Base-by-base conservation (phyloP, 176 grass and related monocot species). In the Pontederia crassipes region DNA sequence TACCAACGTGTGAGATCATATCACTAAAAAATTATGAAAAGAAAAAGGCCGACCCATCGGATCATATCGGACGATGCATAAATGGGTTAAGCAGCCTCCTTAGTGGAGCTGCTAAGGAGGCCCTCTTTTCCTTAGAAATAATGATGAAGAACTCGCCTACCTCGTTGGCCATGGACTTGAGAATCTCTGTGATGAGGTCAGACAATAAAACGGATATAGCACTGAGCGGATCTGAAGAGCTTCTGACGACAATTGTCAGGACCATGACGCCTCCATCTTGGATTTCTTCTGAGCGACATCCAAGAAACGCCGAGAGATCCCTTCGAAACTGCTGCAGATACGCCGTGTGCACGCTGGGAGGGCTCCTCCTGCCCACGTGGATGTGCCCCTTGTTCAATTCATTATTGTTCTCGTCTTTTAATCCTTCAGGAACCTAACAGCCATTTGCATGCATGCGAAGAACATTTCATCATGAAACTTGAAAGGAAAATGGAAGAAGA, bases 191-290 rank as follows among this genome's bases (percentile, higher is more conserved):
- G 4, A 80, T 2, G 32, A 80, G 66, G 27, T 6, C 8, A 3
- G 12, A 74, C 3, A 62, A 2, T 49, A 16, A 55, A 12, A 24
- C 28, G 26, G 12, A 20, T 28, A 54, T 49, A 13, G 52, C 59
- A 11, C 12, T 16, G n/a, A 20, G 10, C 28, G 66, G 55, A 11
- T 63, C 17, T 2, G 48, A 20, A 1, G 58, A 17, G 59, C 74
- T 80, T n/a, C 73, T 83, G 10, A 69, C 85, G 0, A 69, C 2
- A 57, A 77, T 74, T 13, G 77, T 62, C 14, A 88, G 17, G 12
- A 83, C 4, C 73, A 88, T 83, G 29, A 58, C 60, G 0, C 85
- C 85, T 3, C 20, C 20, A 24, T 24, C 20, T 24, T 24, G 20
- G 20, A 24, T 24, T 24, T 24, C 20, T 24, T 24, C 20, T 24